These are phyloP conservation scores for Phyllostachys edulis DNA, from an alignment of 176 grass and related monocot genomes.

Conservation along the genomic window DNA sequence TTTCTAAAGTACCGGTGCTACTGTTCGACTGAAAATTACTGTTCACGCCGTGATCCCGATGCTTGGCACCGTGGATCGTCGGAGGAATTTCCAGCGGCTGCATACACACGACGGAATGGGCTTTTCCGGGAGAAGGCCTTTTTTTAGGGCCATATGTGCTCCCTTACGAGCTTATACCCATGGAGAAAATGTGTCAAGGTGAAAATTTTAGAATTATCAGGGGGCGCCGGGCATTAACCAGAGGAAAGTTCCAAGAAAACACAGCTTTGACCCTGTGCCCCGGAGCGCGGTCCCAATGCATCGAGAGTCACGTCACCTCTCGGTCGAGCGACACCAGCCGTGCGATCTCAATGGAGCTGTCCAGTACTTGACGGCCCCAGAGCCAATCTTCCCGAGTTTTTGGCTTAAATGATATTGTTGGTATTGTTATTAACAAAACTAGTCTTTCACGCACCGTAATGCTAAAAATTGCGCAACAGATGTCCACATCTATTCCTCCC, in stretches of 20 bases:
- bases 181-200: too few species aligned
- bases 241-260: neutral
- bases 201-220: neutral
- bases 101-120: neutral
- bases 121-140: neutral
- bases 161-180: neutral
- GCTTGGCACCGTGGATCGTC: neutral
- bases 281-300: neutral
- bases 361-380: neutral
- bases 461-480: too few species aligned
- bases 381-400: too few species aligned
- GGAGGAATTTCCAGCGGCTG: neutral
- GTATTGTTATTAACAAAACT: too few species aligned
- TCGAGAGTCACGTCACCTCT: conserved; percentile 4
- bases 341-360: conserved; percentile 11
- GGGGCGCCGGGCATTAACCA: neutral
- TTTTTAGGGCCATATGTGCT: neutral
- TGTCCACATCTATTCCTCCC: too few species aligned
- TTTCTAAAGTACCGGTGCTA: too few species aligned
- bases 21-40: too few species aligned
- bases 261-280: neutral
- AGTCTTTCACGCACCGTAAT: too few species aligned
- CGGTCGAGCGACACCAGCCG: neutral
- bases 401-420: too few species aligned
- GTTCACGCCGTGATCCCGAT: too few species aligned